Percentiles rank a stretch among this genome's conserved stretches.
These are phyloP conservation scores for Arabidopsis thaliana DNA, from an alignment of 345 rosid genomes.

Conservation along the genomic window DNA sequence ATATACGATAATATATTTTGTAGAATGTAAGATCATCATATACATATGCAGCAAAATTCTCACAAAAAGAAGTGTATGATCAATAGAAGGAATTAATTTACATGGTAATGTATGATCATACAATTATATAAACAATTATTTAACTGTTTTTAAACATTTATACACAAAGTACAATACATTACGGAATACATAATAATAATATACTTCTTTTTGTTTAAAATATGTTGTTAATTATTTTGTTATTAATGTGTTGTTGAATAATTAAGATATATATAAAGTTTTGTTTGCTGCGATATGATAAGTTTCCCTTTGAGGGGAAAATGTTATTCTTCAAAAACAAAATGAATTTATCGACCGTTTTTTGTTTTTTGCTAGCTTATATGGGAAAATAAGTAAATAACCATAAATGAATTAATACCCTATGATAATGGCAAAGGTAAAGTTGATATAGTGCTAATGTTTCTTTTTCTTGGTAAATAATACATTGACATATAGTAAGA, in stretches of 20 bases:
- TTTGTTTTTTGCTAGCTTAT: not conserved
- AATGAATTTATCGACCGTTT: not conserved
- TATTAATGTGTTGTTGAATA: not conserved
- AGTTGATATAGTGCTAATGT: conserved; percentile 24
- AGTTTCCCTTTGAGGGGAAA: not conserved
- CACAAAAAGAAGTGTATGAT: not conserved
- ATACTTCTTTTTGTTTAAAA: not conserved
- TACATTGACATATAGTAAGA: not conserved
- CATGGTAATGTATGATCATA: not conserved
- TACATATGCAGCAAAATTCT: not conserved
- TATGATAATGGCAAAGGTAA: conserved; percentile 41
- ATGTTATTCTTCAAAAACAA: not conserved
- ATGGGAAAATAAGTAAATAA: not conserved
- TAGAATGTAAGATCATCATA: not conserved
- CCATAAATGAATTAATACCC: conserved; percentile 1
- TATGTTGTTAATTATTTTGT: not conserved
- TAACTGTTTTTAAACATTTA: not conserved
- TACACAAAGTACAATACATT: not conserved
- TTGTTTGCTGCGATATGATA: not conserved
- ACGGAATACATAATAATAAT: not conserved
- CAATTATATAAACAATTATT: not conserved
- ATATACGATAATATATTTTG: too few species aligned
- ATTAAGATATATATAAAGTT: not conserved
- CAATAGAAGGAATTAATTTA: not conserved
- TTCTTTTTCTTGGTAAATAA: not conserved